Evolutionary conservation across 345 rosid species (phyloP).

Genomic region (Lagerstroemia speciosa): DNA sequence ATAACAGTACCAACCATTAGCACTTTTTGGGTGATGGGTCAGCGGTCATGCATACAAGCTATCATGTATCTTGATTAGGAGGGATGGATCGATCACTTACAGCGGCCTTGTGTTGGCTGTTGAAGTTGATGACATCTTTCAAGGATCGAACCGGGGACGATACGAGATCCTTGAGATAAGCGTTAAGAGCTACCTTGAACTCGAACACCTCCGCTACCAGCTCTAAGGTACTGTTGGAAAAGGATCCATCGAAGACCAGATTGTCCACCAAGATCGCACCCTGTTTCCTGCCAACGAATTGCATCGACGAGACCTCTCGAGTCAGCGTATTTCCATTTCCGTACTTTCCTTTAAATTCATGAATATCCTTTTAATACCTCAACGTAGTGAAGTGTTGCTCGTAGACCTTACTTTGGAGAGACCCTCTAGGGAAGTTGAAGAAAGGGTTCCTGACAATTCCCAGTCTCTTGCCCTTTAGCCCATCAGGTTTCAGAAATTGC

Average conservation of each 20-base stretch:
- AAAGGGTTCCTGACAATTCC: conserved; percentile 18
- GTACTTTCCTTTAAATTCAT: too few relatives aligned
- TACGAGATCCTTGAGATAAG: conserved; percentile 22
- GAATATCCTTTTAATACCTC: not conserved
- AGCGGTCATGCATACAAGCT: too few relatives aligned
- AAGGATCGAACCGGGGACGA: conserved; percentile 30
- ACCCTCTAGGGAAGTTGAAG: conserved; percentile 11
- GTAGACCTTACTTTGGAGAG: conserved; percentile 4
- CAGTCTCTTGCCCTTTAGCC: conserved; percentile 20
- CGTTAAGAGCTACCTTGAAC: conserved; percentile 28
- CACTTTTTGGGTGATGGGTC: too few relatives aligned
- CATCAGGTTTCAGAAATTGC: conserved; percentile 21
- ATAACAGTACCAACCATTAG: too few relatives aligned
- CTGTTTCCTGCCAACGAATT: conserved; percentile 6
- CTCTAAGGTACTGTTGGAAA: conserved; percentile 5
- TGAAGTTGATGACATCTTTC: conserved; percentile 27
- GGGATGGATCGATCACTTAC: conserved; percentile 13
- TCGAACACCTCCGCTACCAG: conserved; percentile 18
- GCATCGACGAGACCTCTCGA: too few relatives aligned
- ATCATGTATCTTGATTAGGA: not conserved
- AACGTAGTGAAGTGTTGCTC: not conserved
- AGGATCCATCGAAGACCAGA: conserved; percentile 9
- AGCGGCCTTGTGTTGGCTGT: conserved; percentile 21
- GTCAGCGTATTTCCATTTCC: not conserved
- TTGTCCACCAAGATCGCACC: conserved; percentile 25